Conservation (phyloP, 148 eudicot genomes). For the Talinum fruticosum region DNA sequence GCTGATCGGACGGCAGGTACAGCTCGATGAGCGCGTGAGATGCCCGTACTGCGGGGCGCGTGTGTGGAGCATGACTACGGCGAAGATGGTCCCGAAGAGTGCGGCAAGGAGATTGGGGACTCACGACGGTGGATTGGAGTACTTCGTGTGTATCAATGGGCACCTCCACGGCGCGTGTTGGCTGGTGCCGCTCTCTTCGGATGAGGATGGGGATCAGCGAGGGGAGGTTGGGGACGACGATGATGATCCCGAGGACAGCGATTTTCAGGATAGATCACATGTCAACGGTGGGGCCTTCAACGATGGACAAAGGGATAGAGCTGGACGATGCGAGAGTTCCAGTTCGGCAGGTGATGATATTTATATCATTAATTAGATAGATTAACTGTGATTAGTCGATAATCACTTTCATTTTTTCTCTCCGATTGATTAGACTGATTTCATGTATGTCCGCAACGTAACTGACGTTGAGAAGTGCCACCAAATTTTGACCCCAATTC, state of each 20-base stretch:
- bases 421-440: too few relatives aligned
- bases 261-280: too few relatives aligned
- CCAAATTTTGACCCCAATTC: too few relatives aligned
- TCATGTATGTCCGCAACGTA: too few relatives aligned
- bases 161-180: conserved; percentile 79
- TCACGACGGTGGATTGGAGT: conserved; percentile 54
- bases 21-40: conserved; percentile 51
- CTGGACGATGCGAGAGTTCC: background rate
- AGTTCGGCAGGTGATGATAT: conserved; percentile 1
- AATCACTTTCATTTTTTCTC: too few relatives aligned
- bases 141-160: conserved; percentile 75
- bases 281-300: background rate
- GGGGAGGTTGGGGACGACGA: conserved; percentile 6
- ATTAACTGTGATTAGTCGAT: background rate
- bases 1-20: conserved; percentile 48
- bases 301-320: background rate
- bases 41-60: conserved; percentile 82
- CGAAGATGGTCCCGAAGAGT: conserved; percentile 55
- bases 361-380: background rate
- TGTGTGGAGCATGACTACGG: conserved; percentile 80
- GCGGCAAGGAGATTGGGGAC: conserved; percentile 73
- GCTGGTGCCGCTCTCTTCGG: conserved; percentile 61
- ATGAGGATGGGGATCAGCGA: conserved; percentile 31
- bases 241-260: conserved; percentile 17
- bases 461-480: too few relatives aligned